Evolutionary conservation across 306 rosid genomes (phyloP), one percentile per base, ranked within the genome.

Genomic region (Neltuma alba): DNA sequence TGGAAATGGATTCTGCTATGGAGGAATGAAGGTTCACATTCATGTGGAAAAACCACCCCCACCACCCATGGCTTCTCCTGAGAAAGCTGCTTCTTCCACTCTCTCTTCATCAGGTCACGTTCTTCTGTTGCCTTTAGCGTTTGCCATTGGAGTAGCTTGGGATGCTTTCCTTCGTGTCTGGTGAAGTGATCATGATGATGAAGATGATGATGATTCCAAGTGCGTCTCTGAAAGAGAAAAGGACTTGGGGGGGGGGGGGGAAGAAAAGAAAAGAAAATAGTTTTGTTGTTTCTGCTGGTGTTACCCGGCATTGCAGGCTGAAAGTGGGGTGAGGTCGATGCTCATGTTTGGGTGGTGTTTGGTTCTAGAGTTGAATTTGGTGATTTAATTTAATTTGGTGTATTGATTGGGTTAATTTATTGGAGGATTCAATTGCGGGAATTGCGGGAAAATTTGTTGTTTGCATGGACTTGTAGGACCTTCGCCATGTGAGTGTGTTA

Each of bases 11-110:
- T 93, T 84, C 88, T 95, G 99, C 86, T 95, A 8, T 50, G 81
- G 97, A 8, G 99, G 99, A 73, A 90, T 95, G 99, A 95, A 95
- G 86, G 0, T 95, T 3, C 90, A 96, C 2, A 5, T 95, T 69
- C 81, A 16, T 34, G 99, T 95, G 13, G 92, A 90, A 73, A 90
- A 89, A 42, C 75, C 4, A 12, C 99, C 97, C 34, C 97, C 98
- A 5, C 94, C 98, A 16, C 92, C 99, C 21, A 27, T 69, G 2
- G 76, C 85, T 30, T 34, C 86, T 2, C 97, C 96, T 1, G 0
- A 79, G 15, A 85, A 67, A 79, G 79, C 74, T 60, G 61, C 48
- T 3, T 86, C 87, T 65, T 73, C 87, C 54, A 41, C 76, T 21
- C 78, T 81, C 25, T 77, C 81, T 30, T 69, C 82, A 65, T 64